A percentile compares a stretch with the other conserved stretches of the same genome.
Evolutionary conservation across 2,329 filamentous ascomycete species (phyloP).

Genomic region (Cercospora canescens): DNA sequence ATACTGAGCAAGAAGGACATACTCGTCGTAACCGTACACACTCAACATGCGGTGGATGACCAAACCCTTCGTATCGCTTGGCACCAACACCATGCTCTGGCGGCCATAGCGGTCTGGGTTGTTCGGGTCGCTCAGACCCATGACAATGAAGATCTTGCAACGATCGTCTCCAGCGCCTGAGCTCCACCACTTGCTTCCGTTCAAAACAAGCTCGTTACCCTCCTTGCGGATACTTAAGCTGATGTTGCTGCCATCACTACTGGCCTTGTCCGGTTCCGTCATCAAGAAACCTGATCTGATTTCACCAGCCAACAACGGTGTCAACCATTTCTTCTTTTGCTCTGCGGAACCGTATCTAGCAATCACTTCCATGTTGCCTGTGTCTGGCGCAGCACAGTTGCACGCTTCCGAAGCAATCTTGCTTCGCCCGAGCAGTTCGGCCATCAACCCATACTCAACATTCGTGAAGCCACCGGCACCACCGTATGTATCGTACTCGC

Average conservation of each 20-base stretch:
- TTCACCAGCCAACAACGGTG: constrained; percentile 51
- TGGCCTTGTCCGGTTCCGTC: constrained; percentile 50
- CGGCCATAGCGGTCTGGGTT: constrained; percentile 81
- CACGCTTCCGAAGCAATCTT: constrained; percentile 82
- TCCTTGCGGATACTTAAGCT: constrained; percentile 73
- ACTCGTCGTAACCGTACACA: constrained; percentile 92
- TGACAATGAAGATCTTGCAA: constrained; percentile 92
- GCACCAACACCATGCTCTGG: constrained; percentile 90
- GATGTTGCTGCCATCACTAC: constrained; percentile 53
- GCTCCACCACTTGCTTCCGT: constrained; percentile 99
- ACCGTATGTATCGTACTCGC: constrained; percentile 56
- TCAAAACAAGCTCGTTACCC: constrained; percentile 86
- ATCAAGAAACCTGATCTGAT: constrained; percentile 52
- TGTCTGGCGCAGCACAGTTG: constrained; percentile 60
- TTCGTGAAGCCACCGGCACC: constrained; percentile 87
- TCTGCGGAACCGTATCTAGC: constrained; percentile 53
- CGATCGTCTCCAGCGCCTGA: constrained; percentile 90
- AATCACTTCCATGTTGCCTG: constrained; percentile 55
- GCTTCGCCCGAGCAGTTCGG: constrained; percentile 89
- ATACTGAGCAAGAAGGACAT: not conserved
- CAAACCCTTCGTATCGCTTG: constrained; percentile 76
- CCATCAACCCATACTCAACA: constrained; percentile 96
- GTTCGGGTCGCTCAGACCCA: constrained; percentile 83
- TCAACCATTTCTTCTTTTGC: constrained; percentile 53
- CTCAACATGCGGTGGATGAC: constrained; percentile 92